Base-by-base conservation (phyloP, 306 rosid genomes). In the Mucuna pruriens region DNA sequence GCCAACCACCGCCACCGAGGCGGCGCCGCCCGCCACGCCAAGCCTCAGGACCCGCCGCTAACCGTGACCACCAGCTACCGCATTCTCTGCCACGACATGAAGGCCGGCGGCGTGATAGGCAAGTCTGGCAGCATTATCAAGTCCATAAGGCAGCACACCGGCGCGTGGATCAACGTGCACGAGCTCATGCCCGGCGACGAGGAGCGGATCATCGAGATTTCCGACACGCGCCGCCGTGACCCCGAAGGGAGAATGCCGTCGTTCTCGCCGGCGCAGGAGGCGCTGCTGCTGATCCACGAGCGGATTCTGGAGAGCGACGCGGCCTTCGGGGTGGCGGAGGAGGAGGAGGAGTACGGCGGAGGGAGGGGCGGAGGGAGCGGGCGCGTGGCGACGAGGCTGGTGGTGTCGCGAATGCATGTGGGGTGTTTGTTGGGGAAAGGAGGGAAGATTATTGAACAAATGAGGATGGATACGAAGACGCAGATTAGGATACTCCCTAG, bases 121-220 rank as follows among this genome's bases (percentile, higher is more conserved):
- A 96, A 96, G 92, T 93, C 99, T 7, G 99, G 99, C 19, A 89
- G 90, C 72, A 92, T 96, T 7, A 96, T 96, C 52, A 96, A 96
- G 94, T 89, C 97, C 42, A 96, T 96, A 22, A 85, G 99, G 74
- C 99, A 96, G 71, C 98, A 90, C 83, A 96, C 99, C 74, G 98
- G 99, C 80, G 99, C 99, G 86, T 96, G 98, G 99, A 92, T 96
- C 90, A 96, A 93, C 94, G 92, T 96, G 71, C 98, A 91, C 76
- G 99, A 96, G 90, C 94, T 94, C 54, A 80, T 90, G 6, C 82
- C 91, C 0, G 97, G 98, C 0, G 99, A 96, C 13, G 99, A 96
- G 83, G 99, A 93, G 92, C 84, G 99, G 31, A 92, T 96, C 74
- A 93, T 96, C 45, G 99, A 96, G 89, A 90, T 96, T 78, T 84